Conservation (phyloP, 352 stramenopile species). For the Phytophthora kernoviae region DNA sequence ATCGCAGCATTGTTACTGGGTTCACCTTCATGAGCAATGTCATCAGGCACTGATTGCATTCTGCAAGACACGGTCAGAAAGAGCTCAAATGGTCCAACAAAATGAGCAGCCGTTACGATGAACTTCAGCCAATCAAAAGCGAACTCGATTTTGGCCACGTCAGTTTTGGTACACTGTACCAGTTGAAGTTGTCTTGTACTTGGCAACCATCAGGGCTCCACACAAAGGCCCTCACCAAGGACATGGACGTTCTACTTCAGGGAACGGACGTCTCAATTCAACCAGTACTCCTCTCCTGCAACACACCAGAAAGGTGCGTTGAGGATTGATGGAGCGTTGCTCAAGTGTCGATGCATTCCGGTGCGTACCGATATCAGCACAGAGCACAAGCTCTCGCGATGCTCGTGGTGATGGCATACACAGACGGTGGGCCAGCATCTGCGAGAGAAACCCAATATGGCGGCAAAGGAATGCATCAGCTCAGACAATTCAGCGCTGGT, state of each 20-base stretch:
- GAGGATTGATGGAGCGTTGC: too few species aligned
- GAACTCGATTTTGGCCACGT: not conserved
- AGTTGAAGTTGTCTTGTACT: not conserved
- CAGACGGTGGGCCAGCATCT: not conserved
- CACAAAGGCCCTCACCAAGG: too few species aligned
- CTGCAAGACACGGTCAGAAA: not conserved
- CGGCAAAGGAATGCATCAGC: not conserved
- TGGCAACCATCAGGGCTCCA: not conserved
- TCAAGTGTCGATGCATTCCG: too few species aligned
- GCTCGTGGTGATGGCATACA: not conserved
- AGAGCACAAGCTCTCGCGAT: not conserved
- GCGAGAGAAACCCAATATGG: not conserved
- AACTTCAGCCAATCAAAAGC: too few species aligned
- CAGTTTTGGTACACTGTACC: not conserved
- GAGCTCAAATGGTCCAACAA: too few species aligned
- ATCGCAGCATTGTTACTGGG: not conserved
- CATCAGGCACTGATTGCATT: conserved; percentile 3
- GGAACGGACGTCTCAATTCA: not conserved
- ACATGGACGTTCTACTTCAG: not conserved
- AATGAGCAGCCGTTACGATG: too few species aligned
- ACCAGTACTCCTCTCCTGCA: not conserved
- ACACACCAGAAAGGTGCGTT: too few species aligned
- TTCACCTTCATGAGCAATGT: conserved; percentile 28
- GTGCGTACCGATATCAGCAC: too few species aligned
- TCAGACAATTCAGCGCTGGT: not conserved